Base-by-base conservation (phyloP, 768 basidiomycete genomes). In the Kwoniella sp. region DNA sequence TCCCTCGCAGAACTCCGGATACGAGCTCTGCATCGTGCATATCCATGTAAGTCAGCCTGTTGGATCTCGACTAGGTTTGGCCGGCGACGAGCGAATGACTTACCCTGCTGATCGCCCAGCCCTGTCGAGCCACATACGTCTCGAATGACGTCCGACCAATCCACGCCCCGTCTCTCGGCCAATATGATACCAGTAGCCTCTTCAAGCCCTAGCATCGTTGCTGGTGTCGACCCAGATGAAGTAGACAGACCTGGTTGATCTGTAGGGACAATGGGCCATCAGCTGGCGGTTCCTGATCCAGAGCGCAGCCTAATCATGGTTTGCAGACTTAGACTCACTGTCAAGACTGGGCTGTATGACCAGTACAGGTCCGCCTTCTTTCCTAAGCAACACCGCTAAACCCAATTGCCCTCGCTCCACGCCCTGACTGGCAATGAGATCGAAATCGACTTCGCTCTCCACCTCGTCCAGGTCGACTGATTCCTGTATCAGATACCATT, bases 101-200 rank as follows among this genome's bases (percentile, higher is more conserved):
- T n/a, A 70, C 69, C 55, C 22, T 40, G 55, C 12, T 59, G 61
- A 10, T 68, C 26, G 24, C 40, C 63, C n/a, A 36, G 37, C 1
- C 37, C 51, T 0, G 50, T 37, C 2, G 53, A 36, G 25, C 61
- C 65, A 25, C 58, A 53, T 1, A 49, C 59, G 10, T 64, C 61
- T 19, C 72, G 54, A 15, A 70, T 46, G 21, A 68, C 68, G 36
- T 74, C 73, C 19, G 63, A 55, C 55, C 66, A 74, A 36, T 58
- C 62, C 6, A 63, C 55, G 1, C 60, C 67, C 26, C 72, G 68
- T 50, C 48, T 52, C 12, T 69, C 57, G 9, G 70, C 73, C 37
- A 71, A 25, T 2, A 69, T 29, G 49, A 71, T 53, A 12, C 56
- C 51, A n/a, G 36, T 58, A 19, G 68, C 70, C n/a, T 64, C 61